These are phyloP conservation scores for Candida germanica DNA, from an alignment of 805 yeast species.

Conservation along the genomic window DNA sequence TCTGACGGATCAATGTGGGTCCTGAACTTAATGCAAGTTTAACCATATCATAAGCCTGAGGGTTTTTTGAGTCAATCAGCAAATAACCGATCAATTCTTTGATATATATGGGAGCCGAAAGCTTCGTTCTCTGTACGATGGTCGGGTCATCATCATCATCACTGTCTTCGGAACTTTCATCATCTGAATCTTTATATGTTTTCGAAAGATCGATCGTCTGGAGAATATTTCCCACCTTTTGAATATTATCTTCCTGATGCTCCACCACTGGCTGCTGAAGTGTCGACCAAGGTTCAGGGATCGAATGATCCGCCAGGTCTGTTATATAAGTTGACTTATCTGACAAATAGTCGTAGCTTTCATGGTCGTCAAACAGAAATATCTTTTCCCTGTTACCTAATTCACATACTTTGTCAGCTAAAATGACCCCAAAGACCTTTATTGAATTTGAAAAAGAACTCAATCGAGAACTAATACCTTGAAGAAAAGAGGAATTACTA, in stretches of 20 bases:
- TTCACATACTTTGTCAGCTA: conserved; percentile 51
- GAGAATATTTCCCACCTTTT: not conserved
- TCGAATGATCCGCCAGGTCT: not conserved
- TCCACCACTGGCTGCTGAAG: conserved; percentile 4
- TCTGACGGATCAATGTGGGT: conserved; percentile 62
- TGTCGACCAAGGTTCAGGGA: conserved; percentile 5
- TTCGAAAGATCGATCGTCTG: conserved; percentile 2
- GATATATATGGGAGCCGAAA: conserved; percentile 60
- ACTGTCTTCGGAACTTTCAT: conserved; percentile 17
- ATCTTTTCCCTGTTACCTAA: conserved; percentile 26
- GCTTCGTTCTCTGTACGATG: conserved; percentile 28
- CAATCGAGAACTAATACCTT: conserved; percentile 53
- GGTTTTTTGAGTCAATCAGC: conserved; percentile 41
- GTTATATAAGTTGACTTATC: not conserved
- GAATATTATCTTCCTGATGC: not conserved
- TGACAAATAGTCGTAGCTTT: conserved; percentile 8
- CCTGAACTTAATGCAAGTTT: conserved; percentile 49
- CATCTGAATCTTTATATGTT: conserved; percentile 15
- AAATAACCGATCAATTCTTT: conserved; percentile 66
- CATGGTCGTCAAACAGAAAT: conserved; percentile 19
- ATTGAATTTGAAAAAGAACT: conserved; percentile 44
- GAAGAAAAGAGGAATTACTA: conserved; percentile 34
- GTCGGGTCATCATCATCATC: conserved; percentile 58
- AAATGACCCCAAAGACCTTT: conserved; percentile 52
- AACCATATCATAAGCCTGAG: conserved; percentile 48